Conservation (phyloP, 306 rosid species). For the Begonia masoniana region DNA sequence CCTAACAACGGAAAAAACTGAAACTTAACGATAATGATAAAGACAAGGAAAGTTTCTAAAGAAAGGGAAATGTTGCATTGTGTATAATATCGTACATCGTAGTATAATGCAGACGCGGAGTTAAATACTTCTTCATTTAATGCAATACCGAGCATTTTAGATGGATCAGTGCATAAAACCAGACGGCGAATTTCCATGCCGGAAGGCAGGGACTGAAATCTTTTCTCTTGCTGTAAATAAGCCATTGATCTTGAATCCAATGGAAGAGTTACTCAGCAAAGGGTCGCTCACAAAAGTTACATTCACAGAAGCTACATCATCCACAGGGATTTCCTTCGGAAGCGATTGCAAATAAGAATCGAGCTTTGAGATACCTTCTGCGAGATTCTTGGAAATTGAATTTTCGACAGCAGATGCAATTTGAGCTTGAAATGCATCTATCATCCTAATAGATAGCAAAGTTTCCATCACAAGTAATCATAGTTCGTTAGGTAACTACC, state of each 20-base stretch:
- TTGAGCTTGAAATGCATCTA: slow-evolving; percentile 69
- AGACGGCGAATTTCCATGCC: slow-evolving; percentile 23
- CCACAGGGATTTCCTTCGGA: slow-evolving; percentile 64
- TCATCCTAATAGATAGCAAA: slow-evolving; percentile 40
- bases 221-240: slow-evolving; percentile 34
- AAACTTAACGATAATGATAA: slow-evolving; percentile 6
- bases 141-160: slow-evolving; percentile 78
- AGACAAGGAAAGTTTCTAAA: not conserved
- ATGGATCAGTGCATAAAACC: slow-evolving; percentile 37
- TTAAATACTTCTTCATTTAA: slow-evolving; percentile 77
- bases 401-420: slow-evolving; percentile 61
- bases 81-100: slow-evolving; percentile 36
- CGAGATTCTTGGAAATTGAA: slow-evolving; percentile 52
- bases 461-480: too few species aligned
- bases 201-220: slow-evolving; percentile 14
- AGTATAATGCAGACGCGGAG: slow-evolving; percentile 59
- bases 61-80: too few species aligned
- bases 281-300: slow-evolving; percentile 59
- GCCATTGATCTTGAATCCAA: slow-evolving; percentile 74
- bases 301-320: slow-evolving; percentile 55
- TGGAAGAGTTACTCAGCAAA: slow-evolving; percentile 42
- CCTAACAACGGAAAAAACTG: slow-evolving; percentile 34
- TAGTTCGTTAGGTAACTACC: too few species aligned
- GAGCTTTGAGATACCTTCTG: slow-evolving; percentile 55
- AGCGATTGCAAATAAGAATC: slow-evolving; percentile 54